Base-by-base conservation (phyloP, 257 asterid species). In the Euphrasia confusa region DNA sequence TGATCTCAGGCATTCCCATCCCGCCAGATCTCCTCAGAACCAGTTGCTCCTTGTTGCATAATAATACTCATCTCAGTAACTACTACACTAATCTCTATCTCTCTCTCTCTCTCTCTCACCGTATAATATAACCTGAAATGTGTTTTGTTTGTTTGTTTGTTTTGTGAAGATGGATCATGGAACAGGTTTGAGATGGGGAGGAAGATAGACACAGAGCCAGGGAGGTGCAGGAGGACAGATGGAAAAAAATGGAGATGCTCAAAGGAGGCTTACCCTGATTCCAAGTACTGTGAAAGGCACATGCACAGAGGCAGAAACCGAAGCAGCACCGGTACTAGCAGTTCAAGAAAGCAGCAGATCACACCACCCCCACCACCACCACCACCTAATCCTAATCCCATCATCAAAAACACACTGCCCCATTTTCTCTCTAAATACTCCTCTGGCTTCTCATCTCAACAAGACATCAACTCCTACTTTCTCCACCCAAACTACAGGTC, bases 261-360 rank as follows among this genome's bases (percentile, higher is more conserved):
- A 0, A 91, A 91, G 72, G 97, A 88, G 69, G 97, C 97, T 0
- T 88, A 82, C 59, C 88, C 95, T 13, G 98, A 92, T 79, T 92
- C 98, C 32, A 92, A 92, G 75, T 92, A 92, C 90, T 92, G 98
- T 69, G 98, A 92, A 47, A 81, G 98, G 48, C 98, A 92, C 92
- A 92, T 92, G 98, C 98, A 92, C 73, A 80, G 98, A 78, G 97
- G 98, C 81, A 86, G 97, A 76, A 92, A 88, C 84, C 98, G 24
- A 21, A 21, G 98, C 42, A 37, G 42, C 42, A 37, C 42, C 11
- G 10, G 42, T 37, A 37, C 42, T 37, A 37, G 42, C 7, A 37
- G 42, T 92, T 92, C 98, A 92, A 92, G 97, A 91, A 91, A 91
- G 98, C 98, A 95, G 98, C 88, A 90, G 71, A 60, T 28, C 70